Evolutionary conservation across 1,284 basidiomycete genomes (phyloP).

Genomic region (Boletus sp.): DNA sequence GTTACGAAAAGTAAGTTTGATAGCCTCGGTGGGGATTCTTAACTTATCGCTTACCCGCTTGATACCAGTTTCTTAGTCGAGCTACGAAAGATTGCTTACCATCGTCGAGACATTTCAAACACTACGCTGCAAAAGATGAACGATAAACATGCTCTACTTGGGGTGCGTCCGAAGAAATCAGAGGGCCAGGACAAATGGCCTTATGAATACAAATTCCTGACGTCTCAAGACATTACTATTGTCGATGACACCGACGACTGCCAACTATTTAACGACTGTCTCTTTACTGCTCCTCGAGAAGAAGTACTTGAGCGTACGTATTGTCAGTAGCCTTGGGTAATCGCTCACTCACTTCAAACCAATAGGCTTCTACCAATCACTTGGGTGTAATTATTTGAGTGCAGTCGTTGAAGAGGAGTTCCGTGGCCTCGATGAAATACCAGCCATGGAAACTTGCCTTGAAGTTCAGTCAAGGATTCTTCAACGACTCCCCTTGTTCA

Average conservation of each 20-base stretch:
- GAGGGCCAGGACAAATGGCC: neutral
- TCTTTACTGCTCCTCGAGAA: constrained; percentile 9
- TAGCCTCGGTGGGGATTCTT: too few species aligned
- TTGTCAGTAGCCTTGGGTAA: neutral
- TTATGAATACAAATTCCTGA: neutral
- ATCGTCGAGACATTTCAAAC: neutral
- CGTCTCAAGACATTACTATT: neutral
- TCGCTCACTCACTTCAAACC: neutral
- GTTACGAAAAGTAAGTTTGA: constrained; percentile 1
- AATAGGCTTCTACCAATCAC: constrained; percentile 4
- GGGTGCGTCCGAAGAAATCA: neutral
- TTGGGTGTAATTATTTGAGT: constrained; percentile 1
- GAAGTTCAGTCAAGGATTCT: constrained; percentile 3
- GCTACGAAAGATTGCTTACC: constrained; percentile 4
- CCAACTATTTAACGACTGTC: constrained; percentile 1
- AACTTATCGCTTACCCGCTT: neutral
- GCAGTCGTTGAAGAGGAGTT: neutral
- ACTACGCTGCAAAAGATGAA: constrained; percentile 2
- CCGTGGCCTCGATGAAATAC: neutral
- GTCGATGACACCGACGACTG: constrained; percentile 9
- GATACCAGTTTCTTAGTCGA: constrained; percentile 7
- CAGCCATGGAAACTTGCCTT: neutral
- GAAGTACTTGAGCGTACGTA: constrained; percentile 5
- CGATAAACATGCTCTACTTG: neutral
- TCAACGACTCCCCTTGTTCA: constrained; percentile 9